Conservation (phyloP, 805 yeast species). For the Tetrapisispora namnaoensis region DNA sequence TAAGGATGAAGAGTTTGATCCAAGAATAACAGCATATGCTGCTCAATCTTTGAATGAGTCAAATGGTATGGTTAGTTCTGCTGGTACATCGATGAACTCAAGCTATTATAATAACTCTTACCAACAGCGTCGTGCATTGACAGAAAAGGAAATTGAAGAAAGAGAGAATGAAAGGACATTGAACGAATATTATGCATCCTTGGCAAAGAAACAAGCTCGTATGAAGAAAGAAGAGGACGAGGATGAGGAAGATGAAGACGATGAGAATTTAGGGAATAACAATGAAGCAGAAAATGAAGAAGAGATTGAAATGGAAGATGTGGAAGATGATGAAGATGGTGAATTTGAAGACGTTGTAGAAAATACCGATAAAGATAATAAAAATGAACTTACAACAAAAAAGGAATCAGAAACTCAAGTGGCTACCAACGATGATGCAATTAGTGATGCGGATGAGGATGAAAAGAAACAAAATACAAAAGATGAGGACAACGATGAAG, state of each 20-base stretch:
- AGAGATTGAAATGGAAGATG: constrained; percentile 16
- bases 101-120: constrained; percentile 4
- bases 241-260: constrained; percentile 40
- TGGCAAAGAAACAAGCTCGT: constrained; percentile 58
- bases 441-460: constrained; percentile 22
- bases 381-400: neutral
- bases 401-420: neutral
- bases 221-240: constrained; percentile 46
- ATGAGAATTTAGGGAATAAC: too few species aligned
- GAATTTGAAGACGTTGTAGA: constrained; percentile 15
- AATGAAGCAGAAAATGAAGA: constrained; percentile 33
- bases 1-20: constrained; percentile 36
- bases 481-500: constrained; percentile 23
- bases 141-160: constrained; percentile 39
- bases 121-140: constrained; percentile 15
- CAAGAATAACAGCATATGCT: constrained; percentile 19
- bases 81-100: neutral
- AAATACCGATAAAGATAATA: neutral
- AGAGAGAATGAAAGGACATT: constrained; percentile 63
- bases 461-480: neutral
- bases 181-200: constrained; percentile 65
- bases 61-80: constrained; percentile 6
- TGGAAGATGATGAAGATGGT: constrained; percentile 3
- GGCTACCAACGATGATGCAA: constrained; percentile 1
- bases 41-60: constrained; percentile 13